Percentiles rank a stretch among this genome's conserved stretches.
phyloP scores from a whole-genome alignment of 768 basidiomycete genomes.

The Leucocoprinus birnbaumii region DNA sequence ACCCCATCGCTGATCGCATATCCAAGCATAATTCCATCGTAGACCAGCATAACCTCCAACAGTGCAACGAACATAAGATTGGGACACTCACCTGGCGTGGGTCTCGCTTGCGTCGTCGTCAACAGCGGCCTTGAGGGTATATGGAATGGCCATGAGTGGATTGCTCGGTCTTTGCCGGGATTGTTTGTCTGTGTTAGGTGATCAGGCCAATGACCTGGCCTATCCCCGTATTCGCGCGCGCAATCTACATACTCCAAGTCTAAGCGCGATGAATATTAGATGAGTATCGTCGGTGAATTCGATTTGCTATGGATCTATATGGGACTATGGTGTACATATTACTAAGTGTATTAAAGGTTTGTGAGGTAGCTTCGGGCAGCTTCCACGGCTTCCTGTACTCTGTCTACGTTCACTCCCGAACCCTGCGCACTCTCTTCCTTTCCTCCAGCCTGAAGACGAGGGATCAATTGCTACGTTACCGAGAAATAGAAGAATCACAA shows the following conservation, averaged over 20 bases:
- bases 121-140: slow-evolving; percentile 1
- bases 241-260: too few species aligned
- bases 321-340: not conserved
- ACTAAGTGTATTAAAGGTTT: not conserved
- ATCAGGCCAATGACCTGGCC: not conserved
- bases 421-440: slow-evolving; percentile 93
- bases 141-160: not conserved
- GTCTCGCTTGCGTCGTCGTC: slow-evolving; percentile 3
- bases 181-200: not conserved
- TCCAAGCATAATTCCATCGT: not conserved
- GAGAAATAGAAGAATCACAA: slow-evolving; percentile 14
- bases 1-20: not conserved
- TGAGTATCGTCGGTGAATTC: too few species aligned
- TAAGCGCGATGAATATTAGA: too few species aligned
- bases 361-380: slow-evolving; percentile 45
- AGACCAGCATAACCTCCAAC: not conserved
- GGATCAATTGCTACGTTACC: slow-evolving; percentile 5
- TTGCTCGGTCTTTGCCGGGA: slow-evolving; percentile 2
- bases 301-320: not conserved
- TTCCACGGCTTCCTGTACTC: slow-evolving; percentile 64
- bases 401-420: slow-evolving; percentile 65
- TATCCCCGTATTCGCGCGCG: too few species aligned
- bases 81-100: slow-evolving; percentile 7
- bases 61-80: not conserved
- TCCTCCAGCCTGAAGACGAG: slow-evolving; percentile 72